These are phyloP conservation scores for Alternaria arborescens DNA, from an alignment of 2,329 filamentous ascomycete species.

Conservation along the genomic window DNA sequence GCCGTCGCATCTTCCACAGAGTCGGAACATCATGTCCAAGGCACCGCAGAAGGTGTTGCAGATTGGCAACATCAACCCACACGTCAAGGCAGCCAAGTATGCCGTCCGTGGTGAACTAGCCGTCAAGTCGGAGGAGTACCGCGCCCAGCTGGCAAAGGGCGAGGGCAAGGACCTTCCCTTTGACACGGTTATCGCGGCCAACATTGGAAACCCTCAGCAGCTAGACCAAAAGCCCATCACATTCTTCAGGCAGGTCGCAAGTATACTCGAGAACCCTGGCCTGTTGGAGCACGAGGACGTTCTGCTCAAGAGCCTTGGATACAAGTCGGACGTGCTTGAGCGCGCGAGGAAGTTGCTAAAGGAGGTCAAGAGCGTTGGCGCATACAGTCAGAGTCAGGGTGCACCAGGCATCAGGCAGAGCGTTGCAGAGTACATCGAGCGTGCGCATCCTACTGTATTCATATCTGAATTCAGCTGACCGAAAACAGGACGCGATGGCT, in stretches of 20 bases:
- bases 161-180: slow-evolving; percentile 78
- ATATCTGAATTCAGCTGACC: slow-evolving; percentile 17
- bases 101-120: slow-evolving; percentile 96
- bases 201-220: slow-evolving; percentile 99
- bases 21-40: slow-evolving; percentile 56
- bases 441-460: slow-evolving; percentile 51
- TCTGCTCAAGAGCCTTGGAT: slow-evolving; percentile 78
- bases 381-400: slow-evolving; percentile 94
- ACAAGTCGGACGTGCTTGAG: slow-evolving; percentile 88
- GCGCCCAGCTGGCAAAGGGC: slow-evolving; percentile 70
- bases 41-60: slow-evolving; percentile 62
- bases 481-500: slow-evolving; percentile 79
- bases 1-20: slow-evolving; percentile 4
- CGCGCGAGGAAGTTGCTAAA: slow-evolving; percentile 82
- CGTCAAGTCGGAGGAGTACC: slow-evolving; percentile 90
- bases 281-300: slow-evolving; percentile 84
- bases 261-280: slow-evolving; percentile 87
- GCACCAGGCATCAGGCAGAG: slow-evolving; percentile 86
- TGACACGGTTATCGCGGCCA: slow-evolving; percentile 90
- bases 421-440: slow-evolving; percentile 90
- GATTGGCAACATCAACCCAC: slow-evolving; percentile 89
- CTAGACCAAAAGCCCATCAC: slow-evolving; percentile 99
- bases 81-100: slow-evolving; percentile 89
- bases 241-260: slow-evolving; percentile 97
- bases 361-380: slow-evolving; percentile 88